These are phyloP conservation scores for Microcyclospora pomicola DNA, from an alignment of 2,329 filamentous ascomycete genomes.

Conservation along the genomic window DNA sequence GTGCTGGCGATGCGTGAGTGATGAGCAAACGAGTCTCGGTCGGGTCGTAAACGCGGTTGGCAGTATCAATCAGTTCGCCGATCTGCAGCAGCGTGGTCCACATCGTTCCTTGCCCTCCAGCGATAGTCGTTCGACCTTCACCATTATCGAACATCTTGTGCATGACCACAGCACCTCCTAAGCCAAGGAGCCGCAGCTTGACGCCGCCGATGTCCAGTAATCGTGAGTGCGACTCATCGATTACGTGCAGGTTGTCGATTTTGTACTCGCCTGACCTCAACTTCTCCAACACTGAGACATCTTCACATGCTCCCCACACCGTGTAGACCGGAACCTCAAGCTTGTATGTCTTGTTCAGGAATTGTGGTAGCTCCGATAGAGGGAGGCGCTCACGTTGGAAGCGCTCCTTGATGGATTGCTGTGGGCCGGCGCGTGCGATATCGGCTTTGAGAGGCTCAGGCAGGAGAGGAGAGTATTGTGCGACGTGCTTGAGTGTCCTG, in stretches of 20 bases:
- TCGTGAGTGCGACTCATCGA: slow-evolving; percentile 94
- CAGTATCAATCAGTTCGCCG: slow-evolving; percentile 94
- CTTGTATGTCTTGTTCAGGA: slow-evolving; percentile 76
- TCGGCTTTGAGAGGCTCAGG: slow-evolving; percentile 57
- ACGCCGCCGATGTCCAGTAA: slow-evolving; percentile 89
- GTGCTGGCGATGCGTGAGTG: slow-evolving; percentile 90
- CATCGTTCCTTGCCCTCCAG: slow-evolving; percentile 96
- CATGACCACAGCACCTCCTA: slow-evolving; percentile 96
- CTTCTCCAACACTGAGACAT: slow-evolving; percentile 93
- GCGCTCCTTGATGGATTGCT: slow-evolving; percentile 62
- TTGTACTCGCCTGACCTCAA: slow-evolving; percentile 97
- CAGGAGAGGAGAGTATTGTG: slow-evolving; percentile 93
- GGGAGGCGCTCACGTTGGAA: slow-evolving; percentile 71
- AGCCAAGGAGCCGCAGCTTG: slow-evolving; percentile 82
- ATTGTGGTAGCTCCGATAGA: slow-evolving; percentile 80
- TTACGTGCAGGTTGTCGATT: slow-evolving; percentile 92
- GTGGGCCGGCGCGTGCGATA: slow-evolving; percentile 54
- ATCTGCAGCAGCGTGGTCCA: slow-evolving; percentile 98
- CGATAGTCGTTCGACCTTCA: slow-evolving; percentile 93
- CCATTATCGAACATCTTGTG: slow-evolving; percentile 99
- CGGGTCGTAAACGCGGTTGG: slow-evolving; percentile 94
- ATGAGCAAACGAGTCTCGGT: slow-evolving; percentile 95
- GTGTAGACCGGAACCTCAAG: slow-evolving; percentile 96
- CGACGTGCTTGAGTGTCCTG: slow-evolving; percentile 94
- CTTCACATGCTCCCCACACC: slow-evolving; percentile 97